Evolutionary conservation across 352 stramenopile species (phyloP).

Genomic region (Phytophthora meadii): DNA sequence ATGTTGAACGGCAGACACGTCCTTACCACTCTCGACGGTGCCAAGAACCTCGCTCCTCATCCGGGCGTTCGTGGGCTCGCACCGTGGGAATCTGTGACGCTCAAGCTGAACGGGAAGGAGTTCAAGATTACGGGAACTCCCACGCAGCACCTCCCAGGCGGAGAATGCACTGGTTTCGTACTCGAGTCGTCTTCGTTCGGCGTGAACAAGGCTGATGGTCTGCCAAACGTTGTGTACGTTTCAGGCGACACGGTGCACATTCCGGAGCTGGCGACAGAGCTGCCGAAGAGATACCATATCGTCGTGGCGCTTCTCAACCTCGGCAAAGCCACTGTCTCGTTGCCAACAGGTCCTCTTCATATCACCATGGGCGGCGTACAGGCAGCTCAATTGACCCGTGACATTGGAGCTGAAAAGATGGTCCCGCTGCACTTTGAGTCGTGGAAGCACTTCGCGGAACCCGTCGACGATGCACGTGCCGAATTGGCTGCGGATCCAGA

Average conservation of each 20-base stretch:
- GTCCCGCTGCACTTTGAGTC: conserved; percentile 54
- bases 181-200: conserved; percentile 45
- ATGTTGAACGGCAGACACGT: conserved; percentile 48
- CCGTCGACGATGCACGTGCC: conserved; percentile 5
- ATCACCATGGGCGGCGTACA: conserved; percentile 45
- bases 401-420: conserved; percentile 18
- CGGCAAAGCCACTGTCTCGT: conserved; percentile 27
- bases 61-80: conserved; percentile 41
- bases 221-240: conserved; percentile 44
- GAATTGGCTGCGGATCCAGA: conserved; percentile 16
- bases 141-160: conserved; percentile 41
- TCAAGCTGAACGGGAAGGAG: conserved; percentile 37
- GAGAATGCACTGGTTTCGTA: conserved; percentile 47
- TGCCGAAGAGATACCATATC: conserved; percentile 42
- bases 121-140: conserved; percentile 56
- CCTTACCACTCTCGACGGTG: conserved; percentile 29
- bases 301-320: conserved; percentile 48
- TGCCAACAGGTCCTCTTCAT: conserved; percentile 20
- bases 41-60: conserved; percentile 7
- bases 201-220: conserved; percentile 13
- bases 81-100: conserved; percentile 36
- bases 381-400: conserved; percentile 25
- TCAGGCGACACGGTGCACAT: conserved; percentile 42
- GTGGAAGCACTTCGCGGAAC: conserved; percentile 48
- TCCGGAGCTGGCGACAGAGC: conserved; percentile 27